Base-by-base conservation (phyloP, 2,329 filamentous ascomycete species). In the Tolypocladium sp. region DNA sequence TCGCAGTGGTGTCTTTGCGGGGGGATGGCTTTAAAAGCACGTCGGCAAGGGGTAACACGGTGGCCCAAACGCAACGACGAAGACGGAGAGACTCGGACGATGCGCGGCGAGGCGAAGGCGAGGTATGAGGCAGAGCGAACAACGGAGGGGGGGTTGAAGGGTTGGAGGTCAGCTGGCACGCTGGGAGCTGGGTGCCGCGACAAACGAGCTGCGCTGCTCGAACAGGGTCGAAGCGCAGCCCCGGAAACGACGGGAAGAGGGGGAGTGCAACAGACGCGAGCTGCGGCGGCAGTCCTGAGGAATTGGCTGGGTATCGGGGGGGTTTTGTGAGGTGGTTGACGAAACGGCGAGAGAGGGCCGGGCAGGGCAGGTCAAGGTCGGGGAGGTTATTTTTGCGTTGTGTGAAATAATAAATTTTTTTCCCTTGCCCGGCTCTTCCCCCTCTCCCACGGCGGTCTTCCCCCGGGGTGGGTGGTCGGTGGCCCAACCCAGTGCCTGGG, bases 361-460 rank as follows among this genome's bases (percentile, higher is more conserved):
- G 57, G 38, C 40, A 40, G 51, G 49, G 49, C 49, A 52, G 30
- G 49, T 52, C 33, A 54, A 52, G 49, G 49, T 52, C 49, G 49
- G 49, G 20, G 20, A 44, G 51, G 51, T 46, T 55, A 52, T 55
- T 55, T 58, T 57, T 57, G 41, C 33, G n/a, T 37, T 55, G 52
- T 40, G 52, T 37, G 52, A 40, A 52, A 35, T 58, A 53, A 49
- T 58, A 58, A 58, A 55, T 58, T 58, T 58, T 58, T 58, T 55
- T 17, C 38, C 38, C 30, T 35, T 12, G 27, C 27, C 46, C 27
- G 46, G 27, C 46, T 51, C 30, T 52, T 35, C 20, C 30, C 30
- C 49, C 49, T 35, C 49, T 33, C 49, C 49, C 49, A 27, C 49
- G 27, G 49, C 27, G 49, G 49, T 22, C 30, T n/a, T 52, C 30